These are phyloP conservation scores for Cryptococcus floricola DNA, from an alignment of 1,284 basidiomycete species.

Conservation along the genomic window DNA sequence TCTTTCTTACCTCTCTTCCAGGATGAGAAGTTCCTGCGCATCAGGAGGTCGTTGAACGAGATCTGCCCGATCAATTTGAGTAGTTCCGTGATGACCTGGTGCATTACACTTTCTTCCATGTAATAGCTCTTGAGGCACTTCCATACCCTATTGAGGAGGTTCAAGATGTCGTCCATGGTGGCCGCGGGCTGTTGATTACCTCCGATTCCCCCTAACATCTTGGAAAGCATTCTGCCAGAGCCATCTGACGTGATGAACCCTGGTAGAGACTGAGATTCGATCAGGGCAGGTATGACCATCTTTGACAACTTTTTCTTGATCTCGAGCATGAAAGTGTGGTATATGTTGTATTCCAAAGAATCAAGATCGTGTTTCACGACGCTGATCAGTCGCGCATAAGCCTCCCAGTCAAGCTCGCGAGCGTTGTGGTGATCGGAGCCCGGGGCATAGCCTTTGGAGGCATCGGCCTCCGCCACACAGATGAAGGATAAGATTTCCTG, in stretches of 20 bases:
- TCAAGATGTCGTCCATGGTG: conserved; percentile 98
- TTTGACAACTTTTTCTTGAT: conserved; percentile 94
- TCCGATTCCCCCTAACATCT: conserved; percentile 64
- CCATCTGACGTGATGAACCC: conserved; percentile 97
- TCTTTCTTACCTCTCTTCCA: conserved; percentile 86
- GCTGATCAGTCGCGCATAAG: conserved; percentile 92
- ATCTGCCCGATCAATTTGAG: conserved; percentile 95
- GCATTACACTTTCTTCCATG: conserved; percentile 95
- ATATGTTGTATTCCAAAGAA: conserved; percentile 98
- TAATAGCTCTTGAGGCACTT: conserved; percentile 98
- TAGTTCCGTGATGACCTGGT: conserved; percentile 94
- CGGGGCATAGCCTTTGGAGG: conserved; percentile 95
- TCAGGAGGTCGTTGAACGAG: conserved; percentile 96
- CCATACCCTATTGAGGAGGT: conserved; percentile 96
- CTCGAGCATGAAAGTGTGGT: conserved; percentile 99
- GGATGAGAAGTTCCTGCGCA: conserved; percentile 98
- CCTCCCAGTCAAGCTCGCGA: conserved; percentile 92
- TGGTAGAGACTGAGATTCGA: conserved; percentile 95
- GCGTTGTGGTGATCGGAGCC: conserved; percentile 89
- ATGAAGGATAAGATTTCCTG: conserved; percentile 99
- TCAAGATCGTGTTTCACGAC: conserved; percentile 99
- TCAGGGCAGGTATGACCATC: conserved; percentile 97
- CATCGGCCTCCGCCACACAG: conserved; percentile 96
- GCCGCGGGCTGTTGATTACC: conserved; percentile 79
- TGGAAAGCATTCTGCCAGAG: conserved; percentile 82